A percentile compares a stretch with the other conserved stretches of the same genome.
Evolutionary conservation across 768 basidiomycete species (phyloP).

Genomic region (Suillus subalutaceus): DNA sequence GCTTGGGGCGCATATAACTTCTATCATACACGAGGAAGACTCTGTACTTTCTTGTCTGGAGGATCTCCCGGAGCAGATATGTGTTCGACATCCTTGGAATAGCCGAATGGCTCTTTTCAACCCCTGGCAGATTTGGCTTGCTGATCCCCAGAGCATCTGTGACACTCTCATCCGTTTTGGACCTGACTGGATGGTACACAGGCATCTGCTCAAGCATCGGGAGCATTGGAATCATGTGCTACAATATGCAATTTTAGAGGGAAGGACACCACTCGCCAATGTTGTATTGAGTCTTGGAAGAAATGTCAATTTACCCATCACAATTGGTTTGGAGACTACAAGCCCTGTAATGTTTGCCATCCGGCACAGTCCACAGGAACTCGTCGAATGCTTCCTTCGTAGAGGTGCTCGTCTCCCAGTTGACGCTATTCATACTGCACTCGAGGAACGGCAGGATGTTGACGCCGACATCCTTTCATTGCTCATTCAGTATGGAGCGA

Average conservation of each 20-base stretch:
- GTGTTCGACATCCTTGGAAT: neutral
- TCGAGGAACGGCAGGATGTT: neutral
- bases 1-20: neutral
- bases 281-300: neutral
- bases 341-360: neutral
- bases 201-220: neutral
- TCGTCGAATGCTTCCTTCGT: neutral
- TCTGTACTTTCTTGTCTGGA: conserved; percentile 2
- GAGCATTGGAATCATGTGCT: neutral
- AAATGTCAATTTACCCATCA: neutral
- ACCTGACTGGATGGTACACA: neutral
- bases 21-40: neutral
- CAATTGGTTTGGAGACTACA: neutral
- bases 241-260: neutral
- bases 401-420: neutral
- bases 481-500: neutral
- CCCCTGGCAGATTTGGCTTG: conserved; percentile 4
- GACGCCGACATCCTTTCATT: neutral
- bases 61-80: neutral
- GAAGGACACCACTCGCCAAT: neutral
- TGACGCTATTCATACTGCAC: neutral
- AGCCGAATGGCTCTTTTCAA: neutral
- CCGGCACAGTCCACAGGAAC: neutral
- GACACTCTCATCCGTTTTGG: neutral
- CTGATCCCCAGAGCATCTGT: neutral